phyloP scores from a whole-genome alignment of 2,329 filamentous ascomycete genomes.

The Penicillium aurantiogriseum region DNA sequence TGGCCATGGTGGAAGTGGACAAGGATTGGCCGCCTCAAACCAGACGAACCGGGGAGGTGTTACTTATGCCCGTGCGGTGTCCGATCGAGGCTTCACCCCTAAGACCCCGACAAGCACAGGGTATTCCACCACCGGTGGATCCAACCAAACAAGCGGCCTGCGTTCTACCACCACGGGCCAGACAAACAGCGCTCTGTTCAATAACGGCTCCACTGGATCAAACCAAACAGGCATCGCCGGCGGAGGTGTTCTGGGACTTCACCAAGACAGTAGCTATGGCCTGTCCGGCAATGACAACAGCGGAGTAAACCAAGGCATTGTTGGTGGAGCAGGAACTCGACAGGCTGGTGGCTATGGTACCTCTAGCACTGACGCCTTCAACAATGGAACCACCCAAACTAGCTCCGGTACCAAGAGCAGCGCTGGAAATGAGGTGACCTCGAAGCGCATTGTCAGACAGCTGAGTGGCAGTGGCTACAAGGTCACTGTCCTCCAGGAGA shows the following conservation, averaged over 20 bases:
- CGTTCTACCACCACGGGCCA: conserved; percentile 5
- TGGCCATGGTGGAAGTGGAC: neutral
- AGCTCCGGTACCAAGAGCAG: neutral
- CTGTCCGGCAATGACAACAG: neutral
- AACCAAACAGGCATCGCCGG: neutral
- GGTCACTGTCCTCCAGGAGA: conserved; percentile 30
- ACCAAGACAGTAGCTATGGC: neutral
- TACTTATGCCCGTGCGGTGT: neutral
- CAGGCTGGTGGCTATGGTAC: conserved; percentile 2
- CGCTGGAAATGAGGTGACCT: neutral
- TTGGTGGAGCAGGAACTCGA: conserved; percentile 3
- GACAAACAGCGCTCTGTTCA: conserved; percentile 2
- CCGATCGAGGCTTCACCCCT: neutral
- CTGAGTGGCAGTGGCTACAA: conserved; percentile 16
- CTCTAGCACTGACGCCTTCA: neutral
- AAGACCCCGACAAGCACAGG: neutral
- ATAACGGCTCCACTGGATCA: neutral
- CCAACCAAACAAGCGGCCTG: neutral
- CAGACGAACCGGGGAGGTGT: neutral
- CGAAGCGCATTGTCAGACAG: conserved; percentile 11
- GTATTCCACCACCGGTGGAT: neutral
- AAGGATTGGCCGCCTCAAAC: neutral
- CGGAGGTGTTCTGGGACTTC: neutral
- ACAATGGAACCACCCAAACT: neutral
- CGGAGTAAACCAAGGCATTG: neutral